phyloP scores from a whole-genome alignment of 805 yeast genomes.

The Candida pseudoglaebosa region DNA sequence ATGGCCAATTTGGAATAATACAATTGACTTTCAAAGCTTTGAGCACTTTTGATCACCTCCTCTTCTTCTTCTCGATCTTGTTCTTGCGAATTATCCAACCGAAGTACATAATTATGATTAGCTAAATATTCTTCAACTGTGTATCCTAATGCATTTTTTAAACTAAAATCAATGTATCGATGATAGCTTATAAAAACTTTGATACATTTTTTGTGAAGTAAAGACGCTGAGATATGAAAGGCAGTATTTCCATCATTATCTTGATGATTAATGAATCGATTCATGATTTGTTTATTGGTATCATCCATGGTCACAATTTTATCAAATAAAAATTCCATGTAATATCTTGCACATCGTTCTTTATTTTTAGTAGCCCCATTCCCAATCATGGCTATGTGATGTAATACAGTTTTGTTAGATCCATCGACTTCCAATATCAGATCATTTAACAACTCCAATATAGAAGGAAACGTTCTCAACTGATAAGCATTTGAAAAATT shows the following conservation, averaged over 20 bases:
- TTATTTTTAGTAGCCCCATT: slow-evolving; percentile 21
- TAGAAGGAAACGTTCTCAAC: slow-evolving; percentile 31
- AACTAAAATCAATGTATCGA: slow-evolving; percentile 52
- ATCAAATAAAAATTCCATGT: slow-evolving; percentile 34
- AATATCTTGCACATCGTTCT: slow-evolving; percentile 36
- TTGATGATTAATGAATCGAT: slow-evolving; percentile 70
- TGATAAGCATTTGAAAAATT: slow-evolving; percentile 38
- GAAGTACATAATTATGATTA: slow-evolving; percentile 25
- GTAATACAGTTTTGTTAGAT: slow-evolving; percentile 38
- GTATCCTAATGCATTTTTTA: slow-evolving; percentile 41
- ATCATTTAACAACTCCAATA: slow-evolving; percentile 32
- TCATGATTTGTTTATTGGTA: slow-evolving; percentile 27
- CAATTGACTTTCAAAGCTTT: slow-evolving; percentile 35
- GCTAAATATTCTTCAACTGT: slow-evolving; percentile 42
- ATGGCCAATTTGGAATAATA: slow-evolving; percentile 33
- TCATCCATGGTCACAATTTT: slow-evolving; percentile 22
- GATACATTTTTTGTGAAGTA: slow-evolving; percentile 70
- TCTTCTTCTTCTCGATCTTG: slow-evolving; percentile 9
- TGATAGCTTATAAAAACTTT: slow-evolving; percentile 83
- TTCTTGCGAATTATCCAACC: slow-evolving; percentile 19
- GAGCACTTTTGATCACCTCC: slow-evolving; percentile 11
- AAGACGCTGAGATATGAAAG: slow-evolving; percentile 79
- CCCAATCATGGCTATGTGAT: slow-evolving; percentile 30
- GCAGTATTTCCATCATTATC: slow-evolving; percentile 96
- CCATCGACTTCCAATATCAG: slow-evolving; percentile 35